Evolutionary conservation across 371 early-diverging fungal species (phyloP).

Genomic region (Mucor circinelloides): DNA sequence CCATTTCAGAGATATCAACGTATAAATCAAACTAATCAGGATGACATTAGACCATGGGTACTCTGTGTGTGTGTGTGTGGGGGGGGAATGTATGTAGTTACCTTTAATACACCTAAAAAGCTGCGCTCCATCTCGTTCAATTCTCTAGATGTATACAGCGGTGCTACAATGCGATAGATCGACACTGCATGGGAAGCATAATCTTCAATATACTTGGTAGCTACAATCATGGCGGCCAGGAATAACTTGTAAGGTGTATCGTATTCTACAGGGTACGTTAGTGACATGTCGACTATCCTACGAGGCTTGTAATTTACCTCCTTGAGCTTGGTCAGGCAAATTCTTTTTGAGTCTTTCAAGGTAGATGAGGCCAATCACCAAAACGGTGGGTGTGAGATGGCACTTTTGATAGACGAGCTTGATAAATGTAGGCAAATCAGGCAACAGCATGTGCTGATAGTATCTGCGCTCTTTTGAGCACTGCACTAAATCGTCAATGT

Average conservation of each 20-base stretch:
- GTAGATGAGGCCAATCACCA: constrained; percentile 72
- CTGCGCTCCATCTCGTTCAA: constrained; percentile 58
- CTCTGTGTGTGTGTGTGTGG: neutral
- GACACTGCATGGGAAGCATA: constrained; percentile 38
- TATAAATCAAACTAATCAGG: constrained; percentile 26
- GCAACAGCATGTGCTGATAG: constrained; percentile 39
- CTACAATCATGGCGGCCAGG: constrained; percentile 69
- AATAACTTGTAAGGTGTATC: constrained; percentile 79
- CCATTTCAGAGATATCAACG: constrained; percentile 30
- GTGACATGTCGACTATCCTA: neutral
- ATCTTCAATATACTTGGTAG: constrained; percentile 71
- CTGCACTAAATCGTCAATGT: constrained; percentile 31
- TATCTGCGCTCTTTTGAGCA: constrained; percentile 37
- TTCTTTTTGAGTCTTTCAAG: constrained; percentile 66
- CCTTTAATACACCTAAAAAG: constrained; percentile 38
- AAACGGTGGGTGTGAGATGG: constrained; percentile 42
- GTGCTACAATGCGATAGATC: constrained; percentile 36
- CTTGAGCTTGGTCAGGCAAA: constrained; percentile 64
- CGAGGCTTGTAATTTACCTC: constrained; percentile 27
- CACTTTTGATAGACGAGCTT: constrained; percentile 42
- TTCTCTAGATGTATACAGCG: constrained; percentile 61
- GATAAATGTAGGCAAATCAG: constrained; percentile 38
- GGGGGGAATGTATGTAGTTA: constrained; percentile 1
- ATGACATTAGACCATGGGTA: neutral
- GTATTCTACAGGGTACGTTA: constrained; percentile 39